Base-by-base conservation (phyloP, 2,329 filamentous ascomycete genomes). In the Pseudocercospora pini-densiflorae region DNA sequence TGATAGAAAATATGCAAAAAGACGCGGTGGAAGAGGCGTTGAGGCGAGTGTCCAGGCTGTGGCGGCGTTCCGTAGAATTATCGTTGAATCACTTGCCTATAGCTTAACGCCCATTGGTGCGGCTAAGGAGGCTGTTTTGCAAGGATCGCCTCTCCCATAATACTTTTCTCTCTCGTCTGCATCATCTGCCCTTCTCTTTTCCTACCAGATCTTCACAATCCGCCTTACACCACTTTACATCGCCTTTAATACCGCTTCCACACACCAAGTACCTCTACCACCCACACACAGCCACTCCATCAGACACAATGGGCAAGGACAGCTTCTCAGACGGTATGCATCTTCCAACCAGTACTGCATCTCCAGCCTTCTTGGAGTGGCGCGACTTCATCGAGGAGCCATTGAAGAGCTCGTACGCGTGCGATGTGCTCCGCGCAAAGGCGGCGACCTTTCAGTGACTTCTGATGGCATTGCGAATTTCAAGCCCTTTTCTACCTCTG, bases 231-330 rank as follows among this genome's bases (percentile, higher is more conserved):
- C 47, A 40, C 51, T 43, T 47, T 36, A 60, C 61, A 12, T 45
- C 19, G 19, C 19, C 33, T 14, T 36, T 21, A 31, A 10, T 7
- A 23, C 33, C 14, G 3, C 16, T n/a, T 10, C 24, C 23, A 45
- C 47, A 16, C 19, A 14, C 43, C 19, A 2, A 49, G 6, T 3
- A 21, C 45, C 59, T 31, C 16, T 45, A 16, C 14, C 36, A 47
- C 40, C 27, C 57, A 45, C 43, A 14, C 54, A 53, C 29, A 47
- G 62, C 60, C 45, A 21, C 5, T 36, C 55, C 61, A 65, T 31
- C 68, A 72, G 70, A 67, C 74, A 78, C 69, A 75, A 79, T 79
- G 77, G 77, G 73, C 72, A 78, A 78, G 73, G 77, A 78, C 69
- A 70, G 72, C 72, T 78, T 77, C 74, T 69, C 76, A 62, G 71